Percentiles rank a stretch among this genome's conserved stretches.
Evolutionary conservation across 2,329 filamentous ascomycete genomes (phyloP).

Genomic region (Microcyclospora tardicrescens): DNA sequence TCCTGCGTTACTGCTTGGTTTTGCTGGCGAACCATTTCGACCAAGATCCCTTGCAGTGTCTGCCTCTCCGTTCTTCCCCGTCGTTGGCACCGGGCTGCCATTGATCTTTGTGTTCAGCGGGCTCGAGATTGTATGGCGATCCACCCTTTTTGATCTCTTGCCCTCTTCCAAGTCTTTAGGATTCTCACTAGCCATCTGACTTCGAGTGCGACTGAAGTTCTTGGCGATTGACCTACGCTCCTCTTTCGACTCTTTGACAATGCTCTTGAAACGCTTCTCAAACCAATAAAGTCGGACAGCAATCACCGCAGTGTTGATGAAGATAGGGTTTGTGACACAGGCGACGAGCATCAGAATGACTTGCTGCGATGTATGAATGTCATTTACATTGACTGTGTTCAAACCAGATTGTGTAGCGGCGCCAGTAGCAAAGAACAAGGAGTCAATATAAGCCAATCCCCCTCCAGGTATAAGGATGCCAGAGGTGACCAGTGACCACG

Average conservation of each 20-base stretch:
- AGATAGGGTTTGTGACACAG: slow-evolving; percentile 69
- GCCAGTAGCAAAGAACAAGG: slow-evolving; percentile 76
- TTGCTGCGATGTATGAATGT: slow-evolving; percentile 36
- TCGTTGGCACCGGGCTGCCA: slow-evolving; percentile 20
- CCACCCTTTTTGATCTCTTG: slow-evolving; percentile 37
- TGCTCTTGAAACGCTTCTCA: slow-evolving; percentile 81
- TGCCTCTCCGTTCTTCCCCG: slow-evolving; percentile 43
- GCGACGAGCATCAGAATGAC: slow-evolving; percentile 57
- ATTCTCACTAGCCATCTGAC: slow-evolving; percentile 8
- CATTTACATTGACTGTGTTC: slow-evolving; percentile 54
- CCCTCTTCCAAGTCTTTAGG: slow-evolving; percentile 17
- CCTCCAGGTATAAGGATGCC: no score
- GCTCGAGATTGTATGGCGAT: slow-evolving; percentile 34
- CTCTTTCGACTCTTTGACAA: slow-evolving; percentile 59
- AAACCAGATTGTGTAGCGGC: slow-evolving; percentile 84
- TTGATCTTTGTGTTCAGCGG: slow-evolving; percentile 53
- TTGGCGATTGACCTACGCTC: slow-evolving; percentile 52
- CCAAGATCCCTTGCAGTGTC: slow-evolving; percentile 35
- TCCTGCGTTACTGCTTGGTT: slow-evolving; percentile 16
- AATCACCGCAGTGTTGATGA: slow-evolving; percentile 74
- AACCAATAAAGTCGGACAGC: slow-evolving; percentile 96
- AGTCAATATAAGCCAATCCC: slow-evolving; percentile 62
- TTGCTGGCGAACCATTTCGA: slow-evolving; percentile 22
- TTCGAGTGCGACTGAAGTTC: slow-evolving; percentile 37
- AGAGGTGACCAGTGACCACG: no score